A percentile compares a stretch with the other conserved stretches of the same genome.
These are phyloP conservation scores for Betula pendula DNA, from an alignment of 306 rosid species.

Conservation along the genomic window DNA sequence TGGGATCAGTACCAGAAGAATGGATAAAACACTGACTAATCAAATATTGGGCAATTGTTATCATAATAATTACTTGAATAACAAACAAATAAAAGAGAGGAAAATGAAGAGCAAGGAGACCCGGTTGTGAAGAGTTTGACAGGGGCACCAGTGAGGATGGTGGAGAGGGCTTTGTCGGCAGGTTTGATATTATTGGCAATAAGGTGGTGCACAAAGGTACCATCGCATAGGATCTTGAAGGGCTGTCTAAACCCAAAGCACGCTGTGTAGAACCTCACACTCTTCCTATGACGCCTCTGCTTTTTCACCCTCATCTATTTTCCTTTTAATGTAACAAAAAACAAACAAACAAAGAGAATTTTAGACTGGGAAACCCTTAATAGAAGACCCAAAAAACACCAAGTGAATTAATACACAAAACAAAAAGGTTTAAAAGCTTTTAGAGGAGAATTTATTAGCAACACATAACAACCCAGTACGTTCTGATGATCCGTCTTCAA, in stretches of 20 bases:
- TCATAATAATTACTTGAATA: neutral
- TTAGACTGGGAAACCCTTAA: no score
- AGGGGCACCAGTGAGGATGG: conserved; percentile 45
- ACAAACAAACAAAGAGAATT: no score
- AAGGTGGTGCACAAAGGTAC: conserved; percentile 76
- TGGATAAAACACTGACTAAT: neutral
- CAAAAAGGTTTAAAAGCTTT: no score
- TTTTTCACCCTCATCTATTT: conserved; percentile 66
- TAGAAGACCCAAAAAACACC: no score
- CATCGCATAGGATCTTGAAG: conserved; percentile 74
- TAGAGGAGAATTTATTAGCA: no score
- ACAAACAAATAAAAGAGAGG: neutral
- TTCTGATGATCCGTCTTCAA: no score
- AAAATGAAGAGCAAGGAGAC: conserved; percentile 23
- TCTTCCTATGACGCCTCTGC: conserved; percentile 76
- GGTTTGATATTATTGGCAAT: conserved; percentile 60
- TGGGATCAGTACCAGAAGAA: neutral
- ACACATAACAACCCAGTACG: no score
- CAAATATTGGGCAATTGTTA: neutral
- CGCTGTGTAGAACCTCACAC: conserved; percentile 61
- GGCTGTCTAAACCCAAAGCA: conserved; percentile 77
- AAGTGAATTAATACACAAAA: no score
- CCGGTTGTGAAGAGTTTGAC: conserved; percentile 80
- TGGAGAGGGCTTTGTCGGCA: conserved; percentile 58
- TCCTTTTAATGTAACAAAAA: neutral